A percentile compares a stretch with the other conserved stretches of the same genome.
phyloP scores from a whole-genome alignment of 164 flowering plant species.

The Liquidambar formosana region DNA sequence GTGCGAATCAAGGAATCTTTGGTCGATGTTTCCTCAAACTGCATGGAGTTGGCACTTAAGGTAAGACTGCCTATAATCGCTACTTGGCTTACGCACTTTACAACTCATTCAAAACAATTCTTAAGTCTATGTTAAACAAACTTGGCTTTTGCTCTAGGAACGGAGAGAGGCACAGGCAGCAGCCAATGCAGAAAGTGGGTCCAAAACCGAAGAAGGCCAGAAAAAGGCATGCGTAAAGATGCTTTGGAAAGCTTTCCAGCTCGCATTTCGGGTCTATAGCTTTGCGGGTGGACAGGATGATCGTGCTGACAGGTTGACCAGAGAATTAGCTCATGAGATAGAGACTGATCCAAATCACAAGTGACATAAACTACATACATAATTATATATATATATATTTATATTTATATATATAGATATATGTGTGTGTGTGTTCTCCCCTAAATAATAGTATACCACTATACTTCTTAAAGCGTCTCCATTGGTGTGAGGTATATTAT shows the following conservation, averaged over 20 bases:
- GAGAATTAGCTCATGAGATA: constrained; percentile 72
- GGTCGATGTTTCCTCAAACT: constrained; percentile 82
- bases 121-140: neutral
- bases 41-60: constrained; percentile 82
- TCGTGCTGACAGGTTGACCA: constrained; percentile 69
- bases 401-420: no score
- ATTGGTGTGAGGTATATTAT: no score
- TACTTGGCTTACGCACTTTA: neutral
- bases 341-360: constrained; percentile 35
- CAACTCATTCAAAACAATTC: neutral
- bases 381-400: no score
- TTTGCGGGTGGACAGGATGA: constrained; percentile 93
- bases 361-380: neutral
- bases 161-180: constrained; percentile 39
- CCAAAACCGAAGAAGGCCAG: constrained; percentile 35
- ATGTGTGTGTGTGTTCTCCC: no score
- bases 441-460: no score
- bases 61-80: constrained; percentile 28
- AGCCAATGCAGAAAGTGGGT: constrained; percentile 15
- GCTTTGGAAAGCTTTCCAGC: constrained; percentile 85
- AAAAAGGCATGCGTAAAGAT: constrained; percentile 38
- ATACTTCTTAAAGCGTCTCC: no score
- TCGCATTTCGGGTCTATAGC: constrained; percentile 73
- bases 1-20: constrained; percentile 69
- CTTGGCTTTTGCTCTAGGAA: constrained; percentile 35